Percentiles rank a stretch among this genome's conserved stretches.
phyloP scores from a whole-genome alignment of 192 early-diverging fungal genomes.

The Backusella luteola region DNA sequence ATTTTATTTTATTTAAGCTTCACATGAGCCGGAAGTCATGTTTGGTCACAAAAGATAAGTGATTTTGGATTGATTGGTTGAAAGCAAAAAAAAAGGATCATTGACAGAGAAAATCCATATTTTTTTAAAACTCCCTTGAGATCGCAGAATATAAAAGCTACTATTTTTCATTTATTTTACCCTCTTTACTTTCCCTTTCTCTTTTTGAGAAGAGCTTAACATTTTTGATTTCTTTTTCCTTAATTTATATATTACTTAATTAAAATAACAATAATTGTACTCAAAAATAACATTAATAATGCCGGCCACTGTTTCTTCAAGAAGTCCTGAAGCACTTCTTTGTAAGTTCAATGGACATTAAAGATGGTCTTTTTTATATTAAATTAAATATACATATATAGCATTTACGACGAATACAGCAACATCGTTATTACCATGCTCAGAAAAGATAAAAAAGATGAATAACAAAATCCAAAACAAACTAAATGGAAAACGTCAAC shows the following conservation, averaged over 20 bases:
- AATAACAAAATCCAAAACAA: conserved; percentile 13
- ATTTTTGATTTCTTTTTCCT: neutral
- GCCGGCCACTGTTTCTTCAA: conserved; percentile 29
- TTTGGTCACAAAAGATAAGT: conserved; percentile 16
- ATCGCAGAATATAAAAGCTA: neutral
- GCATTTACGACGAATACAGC: conserved; percentile 35
- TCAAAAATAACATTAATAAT: neutral
- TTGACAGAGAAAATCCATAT: conserved; percentile 7
- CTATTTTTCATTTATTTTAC: neutral
- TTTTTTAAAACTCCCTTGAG: neutral
- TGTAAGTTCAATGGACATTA: conserved; percentile 25
- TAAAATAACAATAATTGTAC: neutral
- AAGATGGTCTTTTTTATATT: neutral
- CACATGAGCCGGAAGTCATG: conserved; percentile 9
- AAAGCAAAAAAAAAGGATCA: neutral
- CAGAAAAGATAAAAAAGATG: conserved; percentile 16
- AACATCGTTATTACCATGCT: conserved; percentile 30
- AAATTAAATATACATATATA: neutral
- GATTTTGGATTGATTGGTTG: conserved; percentile 9
- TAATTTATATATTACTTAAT: neutral
- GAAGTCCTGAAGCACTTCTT: conserved; percentile 36
- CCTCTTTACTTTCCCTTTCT: neutral
- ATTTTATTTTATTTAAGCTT: neutral
- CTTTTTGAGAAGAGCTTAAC: neutral
- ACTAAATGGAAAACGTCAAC: neutral